Conservation (phyloP, 345 rosid genomes). For the Sisymbrium irio region DNA sequence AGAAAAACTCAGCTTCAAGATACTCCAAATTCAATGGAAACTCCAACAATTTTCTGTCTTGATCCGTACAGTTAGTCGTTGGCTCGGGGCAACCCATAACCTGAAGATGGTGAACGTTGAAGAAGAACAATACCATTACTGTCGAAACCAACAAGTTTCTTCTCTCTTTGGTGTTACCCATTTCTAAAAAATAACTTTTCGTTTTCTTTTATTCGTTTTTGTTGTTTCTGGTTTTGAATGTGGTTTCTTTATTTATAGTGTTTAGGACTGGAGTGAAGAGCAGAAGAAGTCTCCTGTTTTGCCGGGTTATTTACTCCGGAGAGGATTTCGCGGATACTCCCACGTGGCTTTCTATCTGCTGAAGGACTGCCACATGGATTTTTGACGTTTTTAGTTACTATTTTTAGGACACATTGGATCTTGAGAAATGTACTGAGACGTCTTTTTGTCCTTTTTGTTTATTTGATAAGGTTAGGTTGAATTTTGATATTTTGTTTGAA, state of each 20-base stretch:
- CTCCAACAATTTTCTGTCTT: slow-evolving; percentile 48
- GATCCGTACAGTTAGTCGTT: slow-evolving; percentile 11
- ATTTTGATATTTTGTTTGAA: not conserved
- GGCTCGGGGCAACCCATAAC: slow-evolving; percentile 14
- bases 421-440: slow-evolving; percentile 1
- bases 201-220: not conserved
- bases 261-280: not conserved
- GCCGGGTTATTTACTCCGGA: slow-evolving; percentile 7
- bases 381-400: slow-evolving; percentile 32
- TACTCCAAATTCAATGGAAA: slow-evolving; percentile 85
- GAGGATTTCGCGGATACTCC: slow-evolving; percentile 14
- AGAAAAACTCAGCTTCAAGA: slow-evolving; percentile 90
- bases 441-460: slow-evolving; percentile 21
- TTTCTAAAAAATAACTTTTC: not conserved
- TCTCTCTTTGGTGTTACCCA: slow-evolving; percentile 4
- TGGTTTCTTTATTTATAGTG: slow-evolving; percentile 23
- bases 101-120: slow-evolving; percentile 25
- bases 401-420: slow-evolving; percentile 27
- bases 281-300: slow-evolving; percentile 16
- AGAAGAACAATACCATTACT: slow-evolving; percentile 15
- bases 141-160: slow-evolving; percentile 12
- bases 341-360: not conserved
- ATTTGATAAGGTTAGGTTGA: slow-evolving; percentile 26
- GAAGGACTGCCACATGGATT: slow-evolving; percentile 23
- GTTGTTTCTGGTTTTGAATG: slow-evolving; percentile 5